A percentile compares a stretch with the other conserved stretches of the same genome.
These are phyloP conservation scores for Hygrocybe coccinea DNA, from an alignment of 768 basidiomycete genomes.

Conservation along the genomic window DNA sequence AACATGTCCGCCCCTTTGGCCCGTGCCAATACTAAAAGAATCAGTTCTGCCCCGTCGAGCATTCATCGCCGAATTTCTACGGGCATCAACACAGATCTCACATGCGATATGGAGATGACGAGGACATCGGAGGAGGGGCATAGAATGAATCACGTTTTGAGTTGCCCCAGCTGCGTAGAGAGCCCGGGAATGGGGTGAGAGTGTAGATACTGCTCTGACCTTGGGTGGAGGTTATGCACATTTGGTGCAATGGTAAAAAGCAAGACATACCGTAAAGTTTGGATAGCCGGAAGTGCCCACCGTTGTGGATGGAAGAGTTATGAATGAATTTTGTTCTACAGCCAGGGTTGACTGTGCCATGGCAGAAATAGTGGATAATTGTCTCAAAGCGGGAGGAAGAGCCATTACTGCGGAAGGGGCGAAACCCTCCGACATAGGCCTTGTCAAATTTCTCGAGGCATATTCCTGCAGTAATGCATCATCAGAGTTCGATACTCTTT, in stretches of 20 bases:
- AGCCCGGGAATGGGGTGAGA: slow-evolving; percentile 39
- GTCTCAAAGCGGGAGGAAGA: neutral
- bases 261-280: neutral
- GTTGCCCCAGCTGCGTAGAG: slow-evolving; percentile 61
- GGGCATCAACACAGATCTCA: slow-evolving; percentile 71
- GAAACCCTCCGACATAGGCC: slow-evolving; percentile 18
- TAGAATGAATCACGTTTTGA: slow-evolving; percentile 56
- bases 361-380: too few species aligned
- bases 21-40: neutral
- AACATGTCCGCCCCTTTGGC: neutral
- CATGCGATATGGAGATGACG: slow-evolving; percentile 70
- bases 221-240: slow-evolving; percentile 4
- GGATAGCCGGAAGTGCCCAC: neutral
- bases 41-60: neutral
- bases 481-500: slow-evolving; percentile 21
- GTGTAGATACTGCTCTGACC: slow-evolving; percentile 19
- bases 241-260: slow-evolving; percentile 6
- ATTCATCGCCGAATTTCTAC: slow-evolving; percentile 9
- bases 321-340: neutral
- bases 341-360: slow-evolving; percentile 2
- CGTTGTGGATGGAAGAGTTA: neutral
- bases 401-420: slow-evolving; percentile 14
- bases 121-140: slow-evolving; percentile 61
- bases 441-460: slow-evolving; percentile 12
- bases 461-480: slow-evolving; percentile 21